Percentiles rank a stretch among this genome's conserved stretches.
These are phyloP conservation scores for Ceratocystiopsis minuta DNA, from an alignment of 2,329 filamentous ascomycete species.

Conservation along the genomic window DNA sequence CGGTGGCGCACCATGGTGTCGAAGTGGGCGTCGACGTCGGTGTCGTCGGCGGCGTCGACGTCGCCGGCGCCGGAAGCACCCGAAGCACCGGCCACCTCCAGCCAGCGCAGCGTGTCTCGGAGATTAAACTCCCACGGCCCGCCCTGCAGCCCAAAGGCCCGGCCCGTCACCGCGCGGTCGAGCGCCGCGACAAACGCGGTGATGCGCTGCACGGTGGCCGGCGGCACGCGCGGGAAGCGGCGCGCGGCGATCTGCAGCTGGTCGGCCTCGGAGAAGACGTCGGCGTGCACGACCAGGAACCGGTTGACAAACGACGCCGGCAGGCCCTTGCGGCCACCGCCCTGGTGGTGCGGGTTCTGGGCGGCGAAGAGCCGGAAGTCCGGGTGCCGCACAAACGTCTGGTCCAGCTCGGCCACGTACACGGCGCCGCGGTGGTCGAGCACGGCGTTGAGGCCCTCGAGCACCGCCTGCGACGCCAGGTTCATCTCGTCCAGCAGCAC, in stretches of 20 bases:
- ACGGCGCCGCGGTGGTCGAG: conserved; percentile 91
- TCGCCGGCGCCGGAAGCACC: no score
- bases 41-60: not conserved
- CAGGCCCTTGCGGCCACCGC: conserved; percentile 83
- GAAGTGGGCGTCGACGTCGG: conserved; percentile 20
- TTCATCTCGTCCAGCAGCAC: conserved; percentile 98
- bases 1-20: conserved; percentile 72
- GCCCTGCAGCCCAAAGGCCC: conserved; percentile 40
- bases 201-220: conserved; percentile 42
- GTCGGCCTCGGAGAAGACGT: conserved; percentile 69
- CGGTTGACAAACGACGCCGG: conserved; percentile 95
- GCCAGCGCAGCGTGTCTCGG: conserved; percentile 76
- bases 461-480: conserved; percentile 83
- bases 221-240: conserved; percentile 48
- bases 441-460: conserved; percentile 92
- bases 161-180: conserved; percentile 48
- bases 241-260: conserved; percentile 64
- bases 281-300: conserved; percentile 94
- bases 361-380: conserved; percentile 91
- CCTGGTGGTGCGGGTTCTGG: conserved; percentile 95
- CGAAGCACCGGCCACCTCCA: conserved; percentile 34
- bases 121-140: conserved; percentile 95
- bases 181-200: conserved; percentile 70
- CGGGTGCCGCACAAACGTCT: conserved; percentile 77
- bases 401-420: conserved; percentile 87